Evolutionary conservation across 2,329 filamentous ascomycete genomes (phyloP), one percentile per base, ranked within the genome.

Genomic region (Tolypocladium ovalisporum): DNA sequence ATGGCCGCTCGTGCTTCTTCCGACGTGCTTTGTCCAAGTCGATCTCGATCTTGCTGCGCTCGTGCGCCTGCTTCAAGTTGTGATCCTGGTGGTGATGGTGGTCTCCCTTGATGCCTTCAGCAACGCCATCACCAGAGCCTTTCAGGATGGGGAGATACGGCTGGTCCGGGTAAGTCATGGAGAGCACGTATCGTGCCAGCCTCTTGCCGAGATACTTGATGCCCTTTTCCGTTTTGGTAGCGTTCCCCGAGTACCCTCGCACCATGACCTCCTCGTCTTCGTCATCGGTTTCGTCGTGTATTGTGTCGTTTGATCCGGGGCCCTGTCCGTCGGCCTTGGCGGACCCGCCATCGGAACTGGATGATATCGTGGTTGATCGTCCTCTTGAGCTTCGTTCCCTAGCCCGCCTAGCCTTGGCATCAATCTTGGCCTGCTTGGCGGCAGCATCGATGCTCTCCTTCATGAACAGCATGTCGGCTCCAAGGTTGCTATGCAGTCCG

Each of bases 141-240:
- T 84, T 84, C 17, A 75, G 72, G 29, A 77, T 75, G 0, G 93
- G 92, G 1, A 92, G 77, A 65, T 87, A 96, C 5, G 93, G 91
- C 66, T 97, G 92, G 67, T 97, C 91, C 0, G 94, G 94, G 68
- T 96, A 96, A 35, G 93, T 96, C 75, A 96, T 86, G 55, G 87
- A 82, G 49, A 99, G 78, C 35, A 97, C 84, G 69, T 93, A 96
- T 75, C 92, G 92, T 24, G 94, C 94, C 32, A 99, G 81, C 54
- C 94, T 84, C 71, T 97, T 97, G 24, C 94, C 94, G 6, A 99
- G 82, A 71, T 96, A 99, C 70, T 97, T 96, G 67, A 99, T 97
- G 19, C 94, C 94, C 62, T 87, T 86, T 73, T 99, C 94, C 2
- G 94, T 99, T 58, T 88, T 87, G 37, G 90, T 90, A 9, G 89